Percentiles rank a stretch among this genome's conserved stretches.
Conservation (phyloP, 371 early-diverging fungal species). For the Syncephalastrum racemosum region DNA sequence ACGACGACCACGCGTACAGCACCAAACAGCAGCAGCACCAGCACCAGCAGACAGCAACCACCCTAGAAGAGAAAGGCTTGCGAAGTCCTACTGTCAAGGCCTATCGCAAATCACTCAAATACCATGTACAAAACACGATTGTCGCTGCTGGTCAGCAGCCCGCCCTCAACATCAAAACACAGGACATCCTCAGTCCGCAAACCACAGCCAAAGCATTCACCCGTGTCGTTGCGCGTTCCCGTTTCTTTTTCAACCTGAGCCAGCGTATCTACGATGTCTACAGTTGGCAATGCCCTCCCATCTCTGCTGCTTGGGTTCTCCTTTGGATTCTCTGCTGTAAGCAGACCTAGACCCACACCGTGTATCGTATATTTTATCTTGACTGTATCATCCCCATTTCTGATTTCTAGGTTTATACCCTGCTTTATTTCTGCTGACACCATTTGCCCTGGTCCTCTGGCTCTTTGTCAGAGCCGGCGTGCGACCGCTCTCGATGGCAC, state of each 20-base stretch:
- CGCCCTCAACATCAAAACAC: constrained; percentile 4
- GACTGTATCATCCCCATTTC: not conserved
- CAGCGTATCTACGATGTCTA: constrained; percentile 29
- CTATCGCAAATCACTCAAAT: constrained; percentile 27
- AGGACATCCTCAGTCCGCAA: constrained; percentile 29
- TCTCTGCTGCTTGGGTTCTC: constrained; percentile 15
- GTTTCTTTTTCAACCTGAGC: constrained; percentile 28
- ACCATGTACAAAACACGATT: constrained; percentile 26
- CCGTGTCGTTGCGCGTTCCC: constrained; percentile 40
- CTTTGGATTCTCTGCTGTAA: constrained; percentile 16
- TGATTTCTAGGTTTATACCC: constrained; percentile 28
- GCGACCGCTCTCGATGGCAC: constrained; percentile 15
- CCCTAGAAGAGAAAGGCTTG: not conserved
- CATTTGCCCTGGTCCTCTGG: constrained; percentile 19
- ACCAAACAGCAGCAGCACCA: constrained; percentile 10
- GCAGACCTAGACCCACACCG: not conserved
- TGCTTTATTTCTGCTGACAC: constrained; percentile 20
- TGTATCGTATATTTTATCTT: not conserved
- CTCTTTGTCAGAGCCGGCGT: constrained; percentile 26
- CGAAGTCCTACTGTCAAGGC: constrained; percentile 15
- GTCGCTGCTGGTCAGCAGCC: constrained; percentile 10
- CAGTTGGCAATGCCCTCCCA: constrained; percentile 23
- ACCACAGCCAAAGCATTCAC: constrained; percentile 43
- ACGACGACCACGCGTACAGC: constrained; percentile 6
- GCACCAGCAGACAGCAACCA: constrained; percentile 7